Evolutionary conservation across 768 basidiomycete genomes (phyloP).

Genomic region (Paxillus ammoniavirescens): DNA sequence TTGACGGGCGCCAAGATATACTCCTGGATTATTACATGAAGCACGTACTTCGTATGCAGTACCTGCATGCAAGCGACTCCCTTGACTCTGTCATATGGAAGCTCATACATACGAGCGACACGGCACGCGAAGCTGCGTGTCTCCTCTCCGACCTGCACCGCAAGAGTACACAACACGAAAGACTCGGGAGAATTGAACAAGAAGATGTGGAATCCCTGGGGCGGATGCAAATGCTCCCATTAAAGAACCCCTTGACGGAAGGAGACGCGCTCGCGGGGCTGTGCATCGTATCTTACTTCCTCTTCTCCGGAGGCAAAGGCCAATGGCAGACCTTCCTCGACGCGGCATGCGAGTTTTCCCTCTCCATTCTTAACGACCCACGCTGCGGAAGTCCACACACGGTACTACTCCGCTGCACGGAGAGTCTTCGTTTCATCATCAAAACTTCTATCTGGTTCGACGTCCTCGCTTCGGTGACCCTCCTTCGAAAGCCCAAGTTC

Average conservation of each 20-base stretch:
- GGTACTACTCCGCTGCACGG: constrained; percentile 44
- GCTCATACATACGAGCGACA: constrained; percentile 44
- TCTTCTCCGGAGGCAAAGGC: constrained; percentile 76
- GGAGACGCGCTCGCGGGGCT: constrained; percentile 80
- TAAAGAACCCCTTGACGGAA: constrained; percentile 36
- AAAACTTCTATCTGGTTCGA: constrained; percentile 89
- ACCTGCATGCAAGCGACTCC: constrained; percentile 58
- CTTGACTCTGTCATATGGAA: constrained; percentile 48
- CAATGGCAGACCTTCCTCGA: constrained; percentile 66
- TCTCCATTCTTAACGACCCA: constrained; percentile 41
- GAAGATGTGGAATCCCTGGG: constrained; percentile 25
- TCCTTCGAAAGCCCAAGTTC: constrained; percentile 56
- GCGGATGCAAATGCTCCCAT: constrained; percentile 22
- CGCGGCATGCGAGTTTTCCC: constrained; percentile 58
- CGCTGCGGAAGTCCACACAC: constrained; percentile 39
- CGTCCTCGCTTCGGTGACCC: constrained; percentile 76
- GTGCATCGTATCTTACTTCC: constrained; percentile 70
- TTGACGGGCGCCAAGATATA: constrained; percentile 17
- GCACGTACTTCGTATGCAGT: constrained; percentile 65
- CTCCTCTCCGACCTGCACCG: constrained; percentile 62
- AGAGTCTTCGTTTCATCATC: constrained; percentile 68
- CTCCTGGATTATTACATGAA: constrained; percentile 49
- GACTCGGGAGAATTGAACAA: constrained; percentile 13
- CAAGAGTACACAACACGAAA: constrained; percentile 28
- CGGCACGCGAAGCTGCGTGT: constrained; percentile 57